These are phyloP conservation scores for Penicillium sp. DNA, from an alignment of 2,329 filamentous ascomycete genomes.

Conservation along the genomic window DNA sequence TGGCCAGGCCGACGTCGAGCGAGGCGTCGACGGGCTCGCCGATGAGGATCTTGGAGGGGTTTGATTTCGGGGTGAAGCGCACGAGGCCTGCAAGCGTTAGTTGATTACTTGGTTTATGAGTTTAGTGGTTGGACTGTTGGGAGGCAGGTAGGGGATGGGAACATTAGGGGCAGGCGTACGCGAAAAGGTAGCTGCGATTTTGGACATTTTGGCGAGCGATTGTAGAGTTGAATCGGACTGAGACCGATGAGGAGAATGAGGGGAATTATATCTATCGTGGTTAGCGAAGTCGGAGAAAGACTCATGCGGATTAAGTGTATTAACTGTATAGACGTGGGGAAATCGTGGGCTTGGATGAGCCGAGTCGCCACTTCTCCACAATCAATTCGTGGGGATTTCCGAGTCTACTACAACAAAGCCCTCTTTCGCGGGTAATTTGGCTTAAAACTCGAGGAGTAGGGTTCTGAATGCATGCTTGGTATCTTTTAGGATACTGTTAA, in stretches of 20 bases:
- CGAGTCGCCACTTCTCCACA: constrained; percentile 2
- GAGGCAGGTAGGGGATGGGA: no score
- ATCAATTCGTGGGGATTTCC: constrained; percentile 9
- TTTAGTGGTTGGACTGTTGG: neutral
- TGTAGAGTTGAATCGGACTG: neutral
- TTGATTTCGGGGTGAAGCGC: constrained; percentile 61
- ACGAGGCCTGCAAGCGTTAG: constrained; percentile 56
- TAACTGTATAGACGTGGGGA: neutral
- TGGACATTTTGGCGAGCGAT: constrained; percentile 32
- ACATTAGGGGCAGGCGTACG: constrained; percentile 28
- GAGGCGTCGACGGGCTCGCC: constrained; percentile 60
- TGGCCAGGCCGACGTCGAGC: constrained; percentile 62
- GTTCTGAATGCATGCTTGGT: no score
- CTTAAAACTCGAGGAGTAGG: no score
- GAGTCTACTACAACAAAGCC: neutral
- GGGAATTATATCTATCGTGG: neutral
- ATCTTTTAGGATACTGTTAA: no score
- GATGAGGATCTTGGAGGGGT: constrained; percentile 56
- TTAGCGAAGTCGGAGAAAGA: neutral
- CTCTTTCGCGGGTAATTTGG: neutral
- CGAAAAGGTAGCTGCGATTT: constrained; percentile 44
- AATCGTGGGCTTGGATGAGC: constrained; percentile 6
- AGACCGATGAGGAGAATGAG: neutral
- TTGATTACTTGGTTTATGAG: constrained; percentile 6
- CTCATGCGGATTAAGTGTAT: neutral